Base-by-base conservation (phyloP, 148 eudicot genomes). In the Salicornia ramosissima region DNA sequence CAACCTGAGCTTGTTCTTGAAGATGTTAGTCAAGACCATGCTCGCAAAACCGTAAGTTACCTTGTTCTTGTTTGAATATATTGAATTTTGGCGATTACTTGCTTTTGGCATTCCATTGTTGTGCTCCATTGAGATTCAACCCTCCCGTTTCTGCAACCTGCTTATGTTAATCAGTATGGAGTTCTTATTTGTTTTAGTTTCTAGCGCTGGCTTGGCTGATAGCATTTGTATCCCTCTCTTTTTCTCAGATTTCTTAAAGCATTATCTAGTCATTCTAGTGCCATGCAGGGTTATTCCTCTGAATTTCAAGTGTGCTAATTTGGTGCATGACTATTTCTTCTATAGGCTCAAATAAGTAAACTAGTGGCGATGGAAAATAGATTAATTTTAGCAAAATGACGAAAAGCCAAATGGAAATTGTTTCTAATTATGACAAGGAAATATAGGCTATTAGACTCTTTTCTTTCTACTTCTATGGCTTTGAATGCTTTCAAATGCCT, bases 11-110 rank as follows among this genome's bases (percentile, higher is more conserved):
- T 82, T 70, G 97, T 94, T 64, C 96, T 94, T 70, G 97, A 90
- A 82, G 99, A 94, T 82, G 99, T 94, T 74, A 94, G 97, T 74
- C 97, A 94, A 82, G 99, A 94, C 73, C 97, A 94, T 86, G 99
- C 99, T 65, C 92, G 84, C 57, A 94, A 94, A 82, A 94, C 97
- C 80, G 99, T 94, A 74, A 87, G 96, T 71, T 66, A 18, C 26
- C 9, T 45, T 55, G 70, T 36, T 4, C 36, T 29, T 60, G 68
- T 39, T 61, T 74, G 51, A 56, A 7, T 65, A 51, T 11, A 30
- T 61, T 42, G 22, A 21, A 36, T 31, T 31, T 45, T 47, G 50
- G 18, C 3, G 7, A 39, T 31, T 31, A 8, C 8, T 53, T 29
- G 2, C 47, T 65, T 2, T 36, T 10, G 11, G 29, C 50, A 22